Percentiles rank a stretch among this genome's conserved stretches.
These are phyloP conservation scores for Eimeria maxima DNA, from an alignment of 169 alveolate species.

Conservation along the genomic window DNA sequence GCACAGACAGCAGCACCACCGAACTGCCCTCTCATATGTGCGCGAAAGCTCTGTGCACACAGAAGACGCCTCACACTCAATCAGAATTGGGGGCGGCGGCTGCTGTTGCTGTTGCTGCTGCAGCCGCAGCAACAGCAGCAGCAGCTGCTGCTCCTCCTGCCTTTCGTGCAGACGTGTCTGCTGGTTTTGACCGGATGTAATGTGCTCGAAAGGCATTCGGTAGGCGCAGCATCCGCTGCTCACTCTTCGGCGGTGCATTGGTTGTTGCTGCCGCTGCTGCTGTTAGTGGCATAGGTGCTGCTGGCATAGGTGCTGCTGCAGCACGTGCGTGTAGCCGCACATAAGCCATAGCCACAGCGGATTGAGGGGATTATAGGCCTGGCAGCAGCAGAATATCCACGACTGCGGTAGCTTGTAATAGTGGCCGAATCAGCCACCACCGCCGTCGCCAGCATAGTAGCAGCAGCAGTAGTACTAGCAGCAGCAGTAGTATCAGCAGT, in stretches of 20 bases:
- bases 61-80: no score
- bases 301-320: not conserved
- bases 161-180: no score
- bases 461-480: not conserved
- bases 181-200: not conserved
- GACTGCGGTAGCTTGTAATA: not conserved
- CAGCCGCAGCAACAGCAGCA: not conserved
- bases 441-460: not conserved
- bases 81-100: no score
- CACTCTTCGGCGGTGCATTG: not conserved
- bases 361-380: not conserved
- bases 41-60: no score
- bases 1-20: no score
- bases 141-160: not conserved
- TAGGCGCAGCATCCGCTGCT: not conserved
- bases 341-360: not conserved
- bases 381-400: not conserved
- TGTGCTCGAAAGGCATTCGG: not conserved
- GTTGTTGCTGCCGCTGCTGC: no score
- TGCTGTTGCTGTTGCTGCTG: no score
- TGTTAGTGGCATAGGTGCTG: not conserved
- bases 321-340: not conserved
- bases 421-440: not conserved
- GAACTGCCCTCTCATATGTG: no score
- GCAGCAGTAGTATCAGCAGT: not conserved